Evolutionary conservation across 2,329 filamentous ascomycete species (phyloP), one percentile per base, ranked within the genome.

Genomic region (Didymella arachidicola): DNA sequence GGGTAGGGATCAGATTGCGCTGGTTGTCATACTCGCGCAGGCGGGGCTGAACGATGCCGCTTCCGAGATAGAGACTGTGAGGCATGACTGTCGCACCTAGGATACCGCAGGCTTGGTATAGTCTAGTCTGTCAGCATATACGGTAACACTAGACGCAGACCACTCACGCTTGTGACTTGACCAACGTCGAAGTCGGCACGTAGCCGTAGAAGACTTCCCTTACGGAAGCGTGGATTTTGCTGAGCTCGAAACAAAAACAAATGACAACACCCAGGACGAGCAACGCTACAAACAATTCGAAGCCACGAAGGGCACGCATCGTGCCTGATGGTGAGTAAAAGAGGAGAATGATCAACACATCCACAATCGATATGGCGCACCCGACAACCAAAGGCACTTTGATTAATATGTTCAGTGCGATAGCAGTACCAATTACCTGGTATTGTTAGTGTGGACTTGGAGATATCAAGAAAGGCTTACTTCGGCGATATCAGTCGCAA

Each of bases 31-130:
- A 77, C 43, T 77, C 74, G 57, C 71, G 72, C 16, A 77, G 67
- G 27, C 84, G 82, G 7, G 83, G 77, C 65, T 86, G 83, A 10
- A 86, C 83, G 19, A 86, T 79, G 12, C 84, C 84, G 49, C 80
- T 83, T 3, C 84, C 84, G 2, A 86, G 77, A 63, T 85, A 86
- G 50, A 86, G 79, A 32, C 81, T 84, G 67, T 86, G 84, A n/a
- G 84, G 84, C 84, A 86, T 86, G 27, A 86, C 83, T 0, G 90
- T 93, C 3, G 90, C 90, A 2, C 90, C 90, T 0, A 93, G 80
- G 57, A 93, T 93, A 50, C 90, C 90, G 62, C 90, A 93, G 1
- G 89, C 85, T 74, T 85, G 82, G 69, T 84, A 86, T 30, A 86
- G 70, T 8, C 80, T 82, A n/a, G 4, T 14, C 38, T 19, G 59